Percentiles rank a stretch among this genome's conserved stretches.
Evolutionary conservation across 2,329 filamentous ascomycete genomes (phyloP).

Genomic region (Torrubiella hemipterigena): DNA sequence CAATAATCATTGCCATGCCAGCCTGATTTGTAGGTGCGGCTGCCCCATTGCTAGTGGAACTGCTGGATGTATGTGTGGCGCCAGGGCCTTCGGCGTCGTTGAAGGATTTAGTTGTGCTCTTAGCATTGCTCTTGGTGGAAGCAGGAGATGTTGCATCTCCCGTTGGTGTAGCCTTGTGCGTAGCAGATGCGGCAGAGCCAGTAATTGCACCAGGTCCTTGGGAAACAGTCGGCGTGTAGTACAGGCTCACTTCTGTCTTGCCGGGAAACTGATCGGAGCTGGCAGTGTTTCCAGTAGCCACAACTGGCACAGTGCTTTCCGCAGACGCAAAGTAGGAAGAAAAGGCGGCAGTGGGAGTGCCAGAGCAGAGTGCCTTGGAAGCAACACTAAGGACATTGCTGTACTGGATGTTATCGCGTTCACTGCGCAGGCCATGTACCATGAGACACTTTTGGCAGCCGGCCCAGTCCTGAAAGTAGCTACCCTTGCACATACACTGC

Average conservation of each 20-base stretch:
- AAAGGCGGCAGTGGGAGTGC: constrained; percentile 24
- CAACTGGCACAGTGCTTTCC: constrained; percentile 8
- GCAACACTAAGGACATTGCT: constrained; percentile 20
- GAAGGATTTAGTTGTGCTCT: constrained; percentile 6
- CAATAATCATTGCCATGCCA: constrained; percentile 9
- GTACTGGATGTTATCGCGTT: constrained; percentile 21
- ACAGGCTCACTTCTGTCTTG: constrained; percentile 26
- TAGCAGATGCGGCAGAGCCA: constrained; percentile 23
- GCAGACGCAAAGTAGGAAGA: constrained; percentile 19
- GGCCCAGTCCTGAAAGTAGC: constrained; percentile 29
- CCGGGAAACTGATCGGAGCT: constrained; percentile 20
- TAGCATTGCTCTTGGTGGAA: constrained; percentile 5
- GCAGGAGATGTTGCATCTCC: no score
- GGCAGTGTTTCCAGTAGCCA: constrained; percentile 18
- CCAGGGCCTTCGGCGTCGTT: no score
- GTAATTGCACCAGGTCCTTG: constrained; percentile 30
- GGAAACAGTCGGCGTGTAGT: constrained; percentile 24
- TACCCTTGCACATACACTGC: constrained; percentile 29
- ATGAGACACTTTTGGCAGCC: constrained; percentile 28
- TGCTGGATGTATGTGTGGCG: no score
- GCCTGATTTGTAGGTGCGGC: constrained; percentile 15
- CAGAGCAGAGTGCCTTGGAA: constrained; percentile 21
- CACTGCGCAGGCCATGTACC: constrained; percentile 25
- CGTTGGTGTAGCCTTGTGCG: constrained; percentile 16
- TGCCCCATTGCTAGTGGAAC: not conserved